Evolutionary conservation across 176 grass and related monocot species (phyloP).

Genomic region (Eragrostis curvula): DNA sequence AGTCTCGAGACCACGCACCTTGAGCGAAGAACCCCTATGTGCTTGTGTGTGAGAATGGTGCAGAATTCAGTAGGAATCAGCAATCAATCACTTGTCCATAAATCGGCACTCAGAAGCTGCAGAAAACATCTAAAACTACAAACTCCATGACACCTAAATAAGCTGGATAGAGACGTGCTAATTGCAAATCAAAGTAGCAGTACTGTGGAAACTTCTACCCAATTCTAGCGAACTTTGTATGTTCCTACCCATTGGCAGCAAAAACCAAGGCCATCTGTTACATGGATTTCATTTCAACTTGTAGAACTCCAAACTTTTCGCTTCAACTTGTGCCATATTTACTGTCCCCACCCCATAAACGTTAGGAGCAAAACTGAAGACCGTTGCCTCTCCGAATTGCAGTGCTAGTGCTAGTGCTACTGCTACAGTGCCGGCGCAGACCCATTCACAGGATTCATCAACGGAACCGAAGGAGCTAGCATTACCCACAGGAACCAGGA

Average conservation of each 20-base stretch:
- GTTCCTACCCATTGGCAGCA: not conserved
- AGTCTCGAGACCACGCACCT: too few species aligned
- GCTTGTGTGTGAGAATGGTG: not conserved
- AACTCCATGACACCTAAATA: not conserved
- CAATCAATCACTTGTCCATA: not conserved
- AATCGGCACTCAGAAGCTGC: not conserved
- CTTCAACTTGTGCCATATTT: not conserved
- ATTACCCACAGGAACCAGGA: not conserved
- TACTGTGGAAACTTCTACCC: not conserved
- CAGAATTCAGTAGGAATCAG: not conserved
- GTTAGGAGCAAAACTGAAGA: not conserved
- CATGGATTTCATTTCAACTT: not conserved
- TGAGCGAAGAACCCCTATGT: too few species aligned
- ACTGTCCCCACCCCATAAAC: not conserved
- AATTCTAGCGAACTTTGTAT: not conserved
- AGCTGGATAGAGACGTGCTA: not conserved
- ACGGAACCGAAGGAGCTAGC: not conserved
- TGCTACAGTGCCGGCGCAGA: constrained; percentile 19
- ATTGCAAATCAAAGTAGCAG: not conserved
- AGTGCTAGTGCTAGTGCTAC: too few species aligned
- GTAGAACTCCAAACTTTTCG: not conserved
- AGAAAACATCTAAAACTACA: not conserved
- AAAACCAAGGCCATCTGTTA: not conserved
- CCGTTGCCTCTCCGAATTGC: not conserved
- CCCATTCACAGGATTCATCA: constrained; percentile 21